Base-by-base conservation (phyloP, 108 stramenopile species). In the Halocafeteria seosinensis region DNA sequence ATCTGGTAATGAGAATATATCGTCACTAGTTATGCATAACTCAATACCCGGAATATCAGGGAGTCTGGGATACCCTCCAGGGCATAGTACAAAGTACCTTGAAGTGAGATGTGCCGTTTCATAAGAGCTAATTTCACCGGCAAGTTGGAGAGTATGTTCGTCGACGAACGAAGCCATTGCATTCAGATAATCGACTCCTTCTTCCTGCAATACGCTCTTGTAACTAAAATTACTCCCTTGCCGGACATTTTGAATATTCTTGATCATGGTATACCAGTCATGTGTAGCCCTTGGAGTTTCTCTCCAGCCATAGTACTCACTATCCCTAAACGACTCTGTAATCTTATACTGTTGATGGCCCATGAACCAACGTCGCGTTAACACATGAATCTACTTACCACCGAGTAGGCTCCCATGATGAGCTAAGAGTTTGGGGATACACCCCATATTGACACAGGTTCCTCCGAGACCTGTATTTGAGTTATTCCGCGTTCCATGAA, bases 21-120 rank as follows among this genome's bases (percentile, higher is more conserved):
- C 80, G 52, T 81, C 80, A 13, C 60, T 63, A 9, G 78, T 77
- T 38, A 81, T 33, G 24, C 62, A 78, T 34, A 65, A 28, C 74
- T 87, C 38, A 84, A 62, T 21, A 55, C 62, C 1, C 94, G 97
- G 37, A 94, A 80, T 24, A 93, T 94, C 24, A 94, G 92, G 2
- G 33, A 42, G 61, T 8, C 34, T n/a, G 17, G 42, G 42, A 11
- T 31, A 11, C 17, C 28, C 13, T 13, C 55, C 23, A 31, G 55
- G 17, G n/a, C n/a, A n/a, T n/a, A n/a, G n/a, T n/a, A n/a, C n/a
- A n/a, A n/a, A n/a, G n/a, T n/a, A n/a, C n/a, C n/a, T n/a, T n/a
- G n/a, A n/a, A n/a, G n/a, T n/a, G n/a, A n/a, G n/a, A n/a, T n/a
- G n/a, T n/a, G n/a, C n/a, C n/a, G n/a, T n/a, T n/a, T n/a, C n/a